Evolutionary conservation across 2,329 filamentous ascomycete genomes (phyloP), one percentile per base, ranked within the genome.

Genomic region (Penicillium griseofulvum): DNA sequence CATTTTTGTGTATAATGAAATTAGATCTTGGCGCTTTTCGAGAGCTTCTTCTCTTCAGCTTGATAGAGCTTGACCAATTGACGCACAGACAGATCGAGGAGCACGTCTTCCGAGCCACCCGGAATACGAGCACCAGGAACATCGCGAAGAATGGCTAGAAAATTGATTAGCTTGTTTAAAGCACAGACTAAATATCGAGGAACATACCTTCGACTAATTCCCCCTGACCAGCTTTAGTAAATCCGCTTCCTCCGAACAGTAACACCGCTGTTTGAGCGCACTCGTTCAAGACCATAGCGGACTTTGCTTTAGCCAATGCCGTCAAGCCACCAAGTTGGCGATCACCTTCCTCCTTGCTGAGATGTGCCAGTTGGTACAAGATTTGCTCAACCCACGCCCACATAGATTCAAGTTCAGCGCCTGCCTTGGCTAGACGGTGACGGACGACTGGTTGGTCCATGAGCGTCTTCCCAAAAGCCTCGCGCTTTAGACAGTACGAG

Each of bases 381-480:
- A 89, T 87, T 57, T 85, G 81, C 71, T 90, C 87, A 4, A 90
- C 78, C 87, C 87, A 91, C 2, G 88, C 85, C 76, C 81, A 87
- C 70, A 88, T 83, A 2, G 81, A 83, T 69, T 91, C 88, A 5
- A 91, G 76, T 63, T 86, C 74, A 0, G 85, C 85, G 2, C 86
- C 88, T 4, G 82, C 83, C 66, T 88, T 89, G 11, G 88, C 87
- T 7, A 91, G 74, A n/a, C 87, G 78, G 68, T 90, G 86, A 26
- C 88, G 76, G 31, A 91, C 87, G 0, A 91, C 88, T 0, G 87
- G 85, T 70, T 91, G 88, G 16, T 90, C 86, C 73, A 91, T 84
- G 10, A 91, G 76, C 0, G 83, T 79, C 69, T 87, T 87, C 3
- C 83, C 83, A 61, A 88, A 89, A 1, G 86, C 86, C 68, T 88